These are phyloP conservation scores for Phytophthora cajani DNA, from an alignment of 352 stramenopile genomes.

Conservation along the genomic window DNA sequence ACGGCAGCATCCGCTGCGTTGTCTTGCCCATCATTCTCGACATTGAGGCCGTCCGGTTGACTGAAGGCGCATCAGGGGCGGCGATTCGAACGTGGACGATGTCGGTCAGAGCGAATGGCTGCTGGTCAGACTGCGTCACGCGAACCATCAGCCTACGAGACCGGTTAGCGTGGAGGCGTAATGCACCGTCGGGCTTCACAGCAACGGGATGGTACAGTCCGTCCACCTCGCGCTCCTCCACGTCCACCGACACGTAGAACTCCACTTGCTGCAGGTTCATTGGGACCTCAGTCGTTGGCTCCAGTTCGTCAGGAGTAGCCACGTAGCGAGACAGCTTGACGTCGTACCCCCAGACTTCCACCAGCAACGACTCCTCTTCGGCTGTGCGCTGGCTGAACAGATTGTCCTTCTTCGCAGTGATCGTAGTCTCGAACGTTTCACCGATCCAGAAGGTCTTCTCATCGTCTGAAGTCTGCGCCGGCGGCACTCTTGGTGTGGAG, in stretches of 20 bases:
- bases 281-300: neutral
- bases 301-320: neutral
- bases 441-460: slow-evolving; percentile 27
- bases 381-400: slow-evolving; percentile 14
- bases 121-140: slow-evolving; percentile 72
- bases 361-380: slow-evolving; percentile 49
- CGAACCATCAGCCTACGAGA: slow-evolving; percentile 63
- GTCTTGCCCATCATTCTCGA: slow-evolving; percentile 49
- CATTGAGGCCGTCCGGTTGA: slow-evolving; percentile 39
- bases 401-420: slow-evolving; percentile 24
- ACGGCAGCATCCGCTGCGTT: slow-evolving; percentile 47
- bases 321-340: slow-evolving; percentile 25
- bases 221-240: slow-evolving; percentile 73
- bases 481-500: slow-evolving; percentile 32
- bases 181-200: slow-evolving; percentile 70
- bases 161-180: slow-evolving; percentile 71
- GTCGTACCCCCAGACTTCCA: slow-evolving; percentile 69
- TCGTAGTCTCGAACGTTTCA: slow-evolving; percentile 34
- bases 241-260: slow-evolving; percentile 79
- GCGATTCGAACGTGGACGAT: slow-evolving; percentile 60
- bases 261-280: slow-evolving; percentile 36
- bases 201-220: slow-evolving; percentile 70
- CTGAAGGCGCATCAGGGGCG: slow-evolving; percentile 30
- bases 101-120: slow-evolving; percentile 50
- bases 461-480: slow-evolving; percentile 1